A percentile compares a stretch with the other conserved stretches of the same genome.
Conservation (phyloP, 495 filamentous ascomycete genomes). For the Aspergillus coremiiformis region DNA sequence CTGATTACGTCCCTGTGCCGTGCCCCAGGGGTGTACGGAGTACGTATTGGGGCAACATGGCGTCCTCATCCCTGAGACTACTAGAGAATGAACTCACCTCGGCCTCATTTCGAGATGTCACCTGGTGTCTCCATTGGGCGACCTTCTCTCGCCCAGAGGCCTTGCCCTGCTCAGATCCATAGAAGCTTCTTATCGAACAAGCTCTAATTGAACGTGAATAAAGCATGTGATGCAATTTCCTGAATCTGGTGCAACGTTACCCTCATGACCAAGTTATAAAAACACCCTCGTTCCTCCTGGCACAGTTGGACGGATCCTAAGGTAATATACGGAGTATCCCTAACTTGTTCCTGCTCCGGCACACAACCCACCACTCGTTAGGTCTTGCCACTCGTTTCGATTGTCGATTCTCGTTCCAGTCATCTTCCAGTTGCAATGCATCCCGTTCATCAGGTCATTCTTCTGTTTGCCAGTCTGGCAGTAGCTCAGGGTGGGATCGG, state of each 20-base stretch:
- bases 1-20: neutral
- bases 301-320: too few species aligned
- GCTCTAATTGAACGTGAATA: neutral
- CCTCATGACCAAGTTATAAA: neutral
- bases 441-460: conserved; percentile 26
- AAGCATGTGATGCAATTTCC: conserved; percentile 2
- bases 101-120: neutral
- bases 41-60: neutral
- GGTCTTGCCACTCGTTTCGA: conserved; percentile 24
- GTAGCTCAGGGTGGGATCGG: conserved; percentile 36
- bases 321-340: too few species aligned
- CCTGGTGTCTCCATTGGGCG: too few species aligned
- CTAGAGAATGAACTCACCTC: neutral
- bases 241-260: neutral
- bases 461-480: conserved; percentile 31
- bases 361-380: conserved; percentile 17
- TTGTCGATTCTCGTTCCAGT: neutral
- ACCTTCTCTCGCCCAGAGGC: too few species aligned
- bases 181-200: neutral
- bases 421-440: conserved; percentile 30
- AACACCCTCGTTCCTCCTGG: neutral
- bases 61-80: neutral
- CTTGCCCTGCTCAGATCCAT: too few species aligned
- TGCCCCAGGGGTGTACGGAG: neutral
- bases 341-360: neutral